Conservation (phyloP, 2,329 filamentous ascomycete genomes). For the Penicillium sp. region DNA sequence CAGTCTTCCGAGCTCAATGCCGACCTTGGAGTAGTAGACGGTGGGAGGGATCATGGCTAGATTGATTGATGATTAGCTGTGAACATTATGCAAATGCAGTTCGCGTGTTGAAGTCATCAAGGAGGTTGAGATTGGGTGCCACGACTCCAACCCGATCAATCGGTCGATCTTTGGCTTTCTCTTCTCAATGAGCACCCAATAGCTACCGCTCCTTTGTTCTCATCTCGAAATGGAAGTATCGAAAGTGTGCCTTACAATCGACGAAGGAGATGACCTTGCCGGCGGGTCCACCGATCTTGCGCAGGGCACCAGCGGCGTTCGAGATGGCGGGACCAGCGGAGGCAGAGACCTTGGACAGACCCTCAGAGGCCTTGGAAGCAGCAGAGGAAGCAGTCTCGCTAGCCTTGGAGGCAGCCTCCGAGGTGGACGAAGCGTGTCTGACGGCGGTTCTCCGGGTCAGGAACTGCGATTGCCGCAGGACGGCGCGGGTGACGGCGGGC, state of each 20-base stretch:
- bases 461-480: constrained; percentile 50
- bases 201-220: not conserved
- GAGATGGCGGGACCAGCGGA: constrained; percentile 75
- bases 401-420: constrained; percentile 47
- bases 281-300: constrained; percentile 78
- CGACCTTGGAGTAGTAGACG: constrained; percentile 89
- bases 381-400: constrained; percentile 44
- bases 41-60: constrained; percentile 81
- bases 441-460: constrained; percentile 47
- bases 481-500: constrained; percentile 46
- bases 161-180: not conserved
- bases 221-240: not conserved
- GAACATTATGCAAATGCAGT: not conserved
- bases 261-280: constrained; percentile 75
- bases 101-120: constrained; percentile 13
- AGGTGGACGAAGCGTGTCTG: constrained; percentile 49
- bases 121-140: constrained; percentile 12
- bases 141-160: constrained; percentile 1
- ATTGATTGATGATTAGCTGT: constrained; percentile 27
- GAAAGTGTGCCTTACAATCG: constrained; percentile 67
- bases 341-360: constrained; percentile 76
- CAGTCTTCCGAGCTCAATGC: constrained; percentile 80
- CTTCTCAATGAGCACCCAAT: not conserved
- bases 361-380: constrained; percentile 69
- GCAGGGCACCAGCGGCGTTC: constrained; percentile 69